Evolutionary conservation across 305 asterid genomes (phyloP), one percentile per base, ranked within the genome.

Genomic region (Lippia alba): DNA sequence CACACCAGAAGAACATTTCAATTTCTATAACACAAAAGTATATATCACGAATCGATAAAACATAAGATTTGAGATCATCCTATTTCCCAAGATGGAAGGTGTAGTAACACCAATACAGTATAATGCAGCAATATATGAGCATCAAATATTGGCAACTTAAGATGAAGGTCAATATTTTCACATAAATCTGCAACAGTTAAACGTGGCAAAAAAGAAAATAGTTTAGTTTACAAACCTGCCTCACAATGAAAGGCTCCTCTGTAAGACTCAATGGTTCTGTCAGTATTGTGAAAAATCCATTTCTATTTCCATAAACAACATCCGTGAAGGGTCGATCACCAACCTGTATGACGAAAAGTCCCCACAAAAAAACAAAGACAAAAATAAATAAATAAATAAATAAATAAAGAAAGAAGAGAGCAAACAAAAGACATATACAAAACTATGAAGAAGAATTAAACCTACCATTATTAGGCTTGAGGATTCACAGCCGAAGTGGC

Each of bases 301-400:
- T 90, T 77, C 90, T 87, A 74, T 90, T 92, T 66, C 98, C 99
- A 66, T 80, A 95, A 75, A 89, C 91, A 58, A 95, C 82, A 75
- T 92, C 98, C 8, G 99, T 95, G 78, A 95, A 92, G 34, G 96
- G 96, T 76, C 98, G 88, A 80, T 95, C 99, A 76, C 97, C 99
- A 76, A 92, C 98, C 99, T 95, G 81, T 65, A n/a, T 61, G 61
- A 18, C 3, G 30, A 16, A 46, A 8, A 12, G 17, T n/a, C n/a
- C n/a, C n/a, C n/a, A n/a, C n/a, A n/a, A n/a, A n/a, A n/a, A n/a
- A n/a, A n/a, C n/a, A n/a, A n/a, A n/a, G n/a, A n/a, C n/a, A n/a
- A n/a, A n/a, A n/a, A n/a, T n/a, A n/a, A n/a, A n/a, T n/a, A n/a
- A n/a, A n/a, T n/a, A n/a, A n/a, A n/a, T n/a, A 55, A 50, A 54